Evolutionary conservation across 1,139 yeast species (phyloP).

Genomic region (Suhomyces bolitotheri): DNA sequence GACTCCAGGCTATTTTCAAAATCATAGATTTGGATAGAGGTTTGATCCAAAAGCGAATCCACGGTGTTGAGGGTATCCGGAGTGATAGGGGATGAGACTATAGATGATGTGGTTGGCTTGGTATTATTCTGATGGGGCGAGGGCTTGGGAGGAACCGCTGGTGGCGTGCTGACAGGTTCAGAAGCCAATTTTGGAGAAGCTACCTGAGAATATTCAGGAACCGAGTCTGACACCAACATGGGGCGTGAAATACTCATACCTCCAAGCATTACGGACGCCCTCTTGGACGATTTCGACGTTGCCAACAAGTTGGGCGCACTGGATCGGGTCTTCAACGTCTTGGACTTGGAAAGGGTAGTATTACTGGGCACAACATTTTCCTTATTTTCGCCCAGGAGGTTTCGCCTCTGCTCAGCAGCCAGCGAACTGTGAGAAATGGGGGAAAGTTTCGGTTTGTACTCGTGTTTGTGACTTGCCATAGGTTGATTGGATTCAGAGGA

Average conservation of each 20-base stretch:
- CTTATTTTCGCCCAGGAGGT: constrained; percentile 8
- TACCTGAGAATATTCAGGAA: not conserved
- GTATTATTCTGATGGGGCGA: not conserved
- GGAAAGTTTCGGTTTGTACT: constrained; percentile 5
- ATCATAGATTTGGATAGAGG: constrained; percentile 24
- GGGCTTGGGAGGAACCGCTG: constrained; percentile 2
- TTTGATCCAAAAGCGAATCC: constrained; percentile 25
- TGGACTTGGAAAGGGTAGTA: constrained; percentile 5
- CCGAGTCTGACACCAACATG: constrained; percentile 5
- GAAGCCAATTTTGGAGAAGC: not conserved
- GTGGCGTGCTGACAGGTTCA: constrained; percentile 6
- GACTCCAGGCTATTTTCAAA: constrained; percentile 16
- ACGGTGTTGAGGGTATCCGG: constrained; percentile 18
- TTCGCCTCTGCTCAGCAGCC: constrained; percentile 10
- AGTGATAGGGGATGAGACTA: constrained; percentile 11
- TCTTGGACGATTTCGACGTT: constrained; percentile 10
- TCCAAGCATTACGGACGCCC: constrained; percentile 11
- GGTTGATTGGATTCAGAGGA: not conserved
- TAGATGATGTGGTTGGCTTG: constrained; percentile 1
- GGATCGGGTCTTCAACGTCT: constrained; percentile 23
- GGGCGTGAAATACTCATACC: constrained; percentile 10
- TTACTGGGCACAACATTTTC: constrained; percentile 8
- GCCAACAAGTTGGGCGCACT: constrained; percentile 25
- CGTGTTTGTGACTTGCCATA: not conserved
- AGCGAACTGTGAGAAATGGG: constrained; percentile 12